These are phyloP conservation scores for Tinospora cordifolia DNA, from an alignment of 164 flowering plant genomes.

Conservation along the genomic window DNA sequence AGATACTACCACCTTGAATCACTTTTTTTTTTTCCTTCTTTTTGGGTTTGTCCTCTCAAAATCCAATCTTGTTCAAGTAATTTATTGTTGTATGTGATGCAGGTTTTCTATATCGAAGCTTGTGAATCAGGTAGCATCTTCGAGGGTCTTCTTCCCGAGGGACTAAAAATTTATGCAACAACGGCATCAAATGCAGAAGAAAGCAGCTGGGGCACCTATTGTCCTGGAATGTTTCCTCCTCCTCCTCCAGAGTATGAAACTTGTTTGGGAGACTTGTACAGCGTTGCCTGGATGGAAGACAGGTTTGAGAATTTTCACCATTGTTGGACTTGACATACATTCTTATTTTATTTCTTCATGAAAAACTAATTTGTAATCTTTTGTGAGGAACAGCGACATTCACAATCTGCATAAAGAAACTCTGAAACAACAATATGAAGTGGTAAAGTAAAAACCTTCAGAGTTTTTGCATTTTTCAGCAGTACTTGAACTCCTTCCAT, in stretches of 20 bases:
- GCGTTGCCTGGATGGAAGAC: conserved; percentile 19
- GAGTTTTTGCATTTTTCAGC: not conserved
- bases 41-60: not conserved
- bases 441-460: conserved; percentile 53
- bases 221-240: conserved; percentile 14
- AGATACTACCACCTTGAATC: not conserved
- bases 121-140: conserved; percentile 96
- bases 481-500: too few relatives aligned
- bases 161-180: conserved; percentile 65
- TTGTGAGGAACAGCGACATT: conserved; percentile 44
- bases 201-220: conserved; percentile 19
- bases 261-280: conserved; percentile 16
- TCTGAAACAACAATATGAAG: conserved; percentile 75
- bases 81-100: not conserved
- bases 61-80: not conserved
- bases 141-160: conserved; percentile 81
- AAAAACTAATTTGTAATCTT: conserved; percentile 10
- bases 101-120: conserved; percentile 92
- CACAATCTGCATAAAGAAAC: conserved; percentile 69
- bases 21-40: not conserved
- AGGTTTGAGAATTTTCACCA: not conserved
- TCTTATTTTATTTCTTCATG: not conserved
- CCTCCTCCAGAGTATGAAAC: conserved; percentile 26
- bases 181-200: conserved; percentile 20
- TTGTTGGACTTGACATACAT: not conserved